These are phyloP conservation scores for Acacia acuminata DNA, from an alignment of 306 rosid genomes.

Conservation along the genomic window DNA sequence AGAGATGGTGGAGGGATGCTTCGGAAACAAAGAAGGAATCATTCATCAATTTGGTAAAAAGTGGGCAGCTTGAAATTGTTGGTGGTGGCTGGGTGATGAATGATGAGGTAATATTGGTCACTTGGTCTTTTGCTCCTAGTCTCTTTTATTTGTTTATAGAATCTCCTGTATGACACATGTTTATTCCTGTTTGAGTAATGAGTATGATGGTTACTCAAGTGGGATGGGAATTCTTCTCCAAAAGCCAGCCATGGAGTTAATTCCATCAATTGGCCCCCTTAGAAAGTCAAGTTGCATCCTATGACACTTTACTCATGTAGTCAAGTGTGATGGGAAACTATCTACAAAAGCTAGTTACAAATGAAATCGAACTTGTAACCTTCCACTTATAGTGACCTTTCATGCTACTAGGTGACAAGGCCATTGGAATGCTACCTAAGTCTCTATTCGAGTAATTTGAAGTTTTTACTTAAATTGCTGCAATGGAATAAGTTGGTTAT, in stretches of 20 bases:
- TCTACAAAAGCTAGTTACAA: neutral
- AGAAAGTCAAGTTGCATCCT: neutral
- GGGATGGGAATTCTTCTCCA: neutral
- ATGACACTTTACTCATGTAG: neutral
- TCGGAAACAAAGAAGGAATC: constrained; percentile 63
- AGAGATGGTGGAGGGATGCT: constrained; percentile 98
- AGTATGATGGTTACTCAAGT: neutral
- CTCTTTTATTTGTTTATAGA: neutral
- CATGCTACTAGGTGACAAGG: too few species aligned
- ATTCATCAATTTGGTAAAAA: constrained; percentile 64
- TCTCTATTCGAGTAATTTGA: constrained; percentile 13
- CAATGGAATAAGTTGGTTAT: neutral
- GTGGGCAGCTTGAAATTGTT: constrained; percentile 95
- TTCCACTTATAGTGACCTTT: too few species aligned
- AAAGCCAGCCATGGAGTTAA: neutral
- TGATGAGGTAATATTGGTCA: constrained; percentile 76
- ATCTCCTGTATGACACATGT: neutral
- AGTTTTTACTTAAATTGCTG: neutral
- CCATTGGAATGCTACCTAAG: neutral
- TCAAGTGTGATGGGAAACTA: neutral
- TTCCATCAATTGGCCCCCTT: neutral
- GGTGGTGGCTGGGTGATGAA: constrained; percentile 99
- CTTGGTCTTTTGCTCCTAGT: constrained; percentile 20
- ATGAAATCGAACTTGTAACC: too few species aligned
- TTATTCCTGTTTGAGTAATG: neutral